Base-by-base conservation (phyloP, 2,329 filamentous ascomycete genomes). In the Ceratocystis alfenasii region DNA sequence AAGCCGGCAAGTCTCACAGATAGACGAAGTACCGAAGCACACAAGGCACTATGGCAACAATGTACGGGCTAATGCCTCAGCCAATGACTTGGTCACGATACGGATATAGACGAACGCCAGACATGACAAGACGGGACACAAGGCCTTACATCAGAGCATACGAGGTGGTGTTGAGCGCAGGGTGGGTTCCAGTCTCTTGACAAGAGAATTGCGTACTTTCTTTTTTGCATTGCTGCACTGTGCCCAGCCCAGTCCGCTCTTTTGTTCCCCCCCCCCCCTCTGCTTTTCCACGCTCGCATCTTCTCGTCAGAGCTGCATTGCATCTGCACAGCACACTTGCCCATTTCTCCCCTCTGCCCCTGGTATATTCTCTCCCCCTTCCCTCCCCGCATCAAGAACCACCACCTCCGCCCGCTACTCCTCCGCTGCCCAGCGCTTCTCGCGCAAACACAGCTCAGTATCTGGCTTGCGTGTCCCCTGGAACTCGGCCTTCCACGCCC, bases 401-500 rank as follows among this genome's bases (percentile, higher is more conserved):
- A 48, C 5, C 10, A 12, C 10, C 36, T 41, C 36, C 36, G 10
- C 15, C 25, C 20, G 20, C 70, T 60, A 62, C 57, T 76, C 73
- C 68, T 74, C 70, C 72, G 87, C 80, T 33, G 86, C 84, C 93
- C 93, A 97, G 71, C 89, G 82, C 74, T 81, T 80, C 76, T 97
- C 93, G 64, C 93, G 81, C 65, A 94, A 74, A 1, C 89, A 83
- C 77, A 86, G 81, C 68, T 88, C 83, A 70, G 81, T 79, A n/a
- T 77, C 78, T 3, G 74, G 70, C 1, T 72, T 73, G 60, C 89
- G 81, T 68, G 79, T 83, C 6, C 87, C 88, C 66, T 87, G 83
- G 25, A 78, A 76, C 74, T 93, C 89, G 59, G 81, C 85, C 73
- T 92, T 89, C 90, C 90, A 96, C 3, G 87, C 90, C 83, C 87